Conservation (phyloP, 1,139 yeast species). For the Blastobotrys capitulatus region DNA sequence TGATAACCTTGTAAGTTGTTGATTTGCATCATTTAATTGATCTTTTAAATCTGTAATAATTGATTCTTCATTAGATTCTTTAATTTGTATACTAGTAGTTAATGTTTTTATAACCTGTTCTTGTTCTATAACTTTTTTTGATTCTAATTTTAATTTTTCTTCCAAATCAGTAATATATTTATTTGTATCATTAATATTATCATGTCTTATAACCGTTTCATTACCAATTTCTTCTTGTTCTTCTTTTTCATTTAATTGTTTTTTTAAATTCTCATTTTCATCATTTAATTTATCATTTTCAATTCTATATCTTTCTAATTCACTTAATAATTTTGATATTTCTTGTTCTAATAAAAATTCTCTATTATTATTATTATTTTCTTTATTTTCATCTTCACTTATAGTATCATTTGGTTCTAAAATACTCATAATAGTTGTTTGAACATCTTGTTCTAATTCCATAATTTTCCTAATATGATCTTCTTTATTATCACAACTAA, state of each 20-base stretch:
- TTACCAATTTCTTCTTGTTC: not conserved
- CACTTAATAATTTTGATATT: slow-evolving; percentile 15
- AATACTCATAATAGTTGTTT: slow-evolving; percentile 16
- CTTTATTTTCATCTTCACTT: not conserved
- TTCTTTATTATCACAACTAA: slow-evolving; percentile 15
- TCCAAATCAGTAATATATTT: slow-evolving; percentile 16
- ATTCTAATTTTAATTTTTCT: slow-evolving; percentile 6
- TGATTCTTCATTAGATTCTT: not conserved
- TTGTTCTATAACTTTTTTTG: slow-evolving; percentile 8
- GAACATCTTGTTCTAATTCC: slow-evolving; percentile 14
- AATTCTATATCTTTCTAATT: slow-evolving; percentile 1
- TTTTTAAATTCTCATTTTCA: slow-evolving; percentile 1
- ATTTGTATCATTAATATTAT: not conserved
- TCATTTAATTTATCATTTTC: slow-evolving; percentile 1
- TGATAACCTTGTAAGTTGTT: slow-evolving; percentile 12
- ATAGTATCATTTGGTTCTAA: slow-evolving; percentile 14
- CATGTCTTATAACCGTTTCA: not conserved
- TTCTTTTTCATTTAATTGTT: not conserved
- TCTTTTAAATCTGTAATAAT: slow-evolving; percentile 10
- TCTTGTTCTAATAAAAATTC: slow-evolving; percentile 19
- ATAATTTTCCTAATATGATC: slow-evolving; percentile 15
- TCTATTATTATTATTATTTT: not conserved
- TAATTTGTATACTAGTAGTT: slow-evolving; percentile 4
- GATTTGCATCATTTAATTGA: slow-evolving; percentile 15
- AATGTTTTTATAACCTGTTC: slow-evolving; percentile 15